Evolutionary conservation across 1,284 basidiomycete species (phyloP).

Genomic region (Inonotus obliquus): DNA sequence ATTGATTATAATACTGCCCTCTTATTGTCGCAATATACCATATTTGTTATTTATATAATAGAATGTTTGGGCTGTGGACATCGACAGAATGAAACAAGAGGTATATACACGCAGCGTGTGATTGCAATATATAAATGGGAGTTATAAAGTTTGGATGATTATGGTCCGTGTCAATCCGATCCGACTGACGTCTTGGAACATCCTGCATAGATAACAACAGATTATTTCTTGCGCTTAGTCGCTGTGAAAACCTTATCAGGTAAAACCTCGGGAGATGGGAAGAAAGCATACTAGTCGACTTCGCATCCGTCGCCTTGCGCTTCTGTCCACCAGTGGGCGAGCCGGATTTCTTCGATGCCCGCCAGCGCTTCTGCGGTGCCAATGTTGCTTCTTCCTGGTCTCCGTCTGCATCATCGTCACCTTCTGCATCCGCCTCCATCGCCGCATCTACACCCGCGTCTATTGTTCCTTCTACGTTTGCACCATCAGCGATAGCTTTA

Average conservation of each 20-base stretch:
- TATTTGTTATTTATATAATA: neutral
- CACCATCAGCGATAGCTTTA: too few species aligned
- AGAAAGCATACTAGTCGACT: neutral
- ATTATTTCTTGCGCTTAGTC: conserved; percentile 30
- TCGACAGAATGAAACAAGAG: too few species aligned
- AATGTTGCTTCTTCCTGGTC: conserved; percentile 19
- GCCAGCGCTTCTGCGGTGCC: conserved; percentile 26
- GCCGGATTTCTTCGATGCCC: conserved; percentile 18
- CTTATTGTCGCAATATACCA: neutral
- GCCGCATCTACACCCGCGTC: conserved; percentile 11
- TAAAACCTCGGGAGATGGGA: neutral
- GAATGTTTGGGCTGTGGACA: neutral
- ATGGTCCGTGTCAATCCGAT: too few species aligned
- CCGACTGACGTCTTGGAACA: neutral
- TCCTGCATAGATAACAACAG: neutral
- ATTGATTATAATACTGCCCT: neutral
- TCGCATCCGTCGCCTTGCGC: neutral
- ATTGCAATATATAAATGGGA: too few species aligned
- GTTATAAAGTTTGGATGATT: too few species aligned
- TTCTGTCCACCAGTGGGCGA: conserved; percentile 16
- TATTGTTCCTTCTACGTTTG: neutral
- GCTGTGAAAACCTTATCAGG: conserved; percentile 17
- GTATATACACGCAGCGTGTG: too few species aligned
- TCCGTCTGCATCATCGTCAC: conserved; percentile 26
- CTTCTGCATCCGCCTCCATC: conserved; percentile 17